phyloP scores from a whole-genome alignment of 768 basidiomycete species.

The Cantharellus anzutake region DNA sequence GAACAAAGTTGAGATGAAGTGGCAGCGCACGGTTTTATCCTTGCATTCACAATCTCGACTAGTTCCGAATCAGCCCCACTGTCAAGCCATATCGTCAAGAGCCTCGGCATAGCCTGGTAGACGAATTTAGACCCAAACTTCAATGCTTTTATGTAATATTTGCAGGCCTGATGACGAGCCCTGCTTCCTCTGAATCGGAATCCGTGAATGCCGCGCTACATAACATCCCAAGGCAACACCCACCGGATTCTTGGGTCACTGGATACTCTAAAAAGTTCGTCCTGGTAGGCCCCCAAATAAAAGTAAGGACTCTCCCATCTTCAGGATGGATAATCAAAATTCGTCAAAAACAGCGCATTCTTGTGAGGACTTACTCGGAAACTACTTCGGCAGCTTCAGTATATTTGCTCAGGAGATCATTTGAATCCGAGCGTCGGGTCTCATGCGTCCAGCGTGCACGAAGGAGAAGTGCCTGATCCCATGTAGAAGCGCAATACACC shows the following conservation, averaged over 20 bases:
- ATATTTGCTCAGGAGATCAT: constrained; percentile 36
- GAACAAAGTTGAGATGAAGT: no score
- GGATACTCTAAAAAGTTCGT: constrained; percentile 17
- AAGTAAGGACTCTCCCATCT: constrained; percentile 80
- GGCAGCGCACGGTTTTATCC: neutral
- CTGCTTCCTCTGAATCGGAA: neutral
- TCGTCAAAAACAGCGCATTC: neutral
- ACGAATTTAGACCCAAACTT: constrained; percentile 81
- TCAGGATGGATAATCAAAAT: neutral
- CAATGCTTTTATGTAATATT: constrained; percentile 32
- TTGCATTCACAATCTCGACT: constrained; percentile 1
- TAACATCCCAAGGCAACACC: no score
- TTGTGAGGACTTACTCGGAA: neutral
- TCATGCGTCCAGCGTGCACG: constrained; percentile 89
- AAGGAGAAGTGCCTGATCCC: constrained; percentile 47
- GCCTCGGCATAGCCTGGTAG: constrained; percentile 85
- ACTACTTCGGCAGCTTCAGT: constrained; percentile 14
- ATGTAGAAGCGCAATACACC: neutral
- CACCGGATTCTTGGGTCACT: no score
- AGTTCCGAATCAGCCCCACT: constrained; percentile 41
- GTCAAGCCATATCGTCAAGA: constrained; percentile 90
- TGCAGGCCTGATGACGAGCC: neutral
- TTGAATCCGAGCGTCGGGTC: constrained; percentile 57
- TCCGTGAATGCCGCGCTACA: no score
- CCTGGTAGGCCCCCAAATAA: constrained; percentile 76